Base-by-base conservation (phyloP, 306 rosid species). In the Ochetophila trinervis region DNA sequence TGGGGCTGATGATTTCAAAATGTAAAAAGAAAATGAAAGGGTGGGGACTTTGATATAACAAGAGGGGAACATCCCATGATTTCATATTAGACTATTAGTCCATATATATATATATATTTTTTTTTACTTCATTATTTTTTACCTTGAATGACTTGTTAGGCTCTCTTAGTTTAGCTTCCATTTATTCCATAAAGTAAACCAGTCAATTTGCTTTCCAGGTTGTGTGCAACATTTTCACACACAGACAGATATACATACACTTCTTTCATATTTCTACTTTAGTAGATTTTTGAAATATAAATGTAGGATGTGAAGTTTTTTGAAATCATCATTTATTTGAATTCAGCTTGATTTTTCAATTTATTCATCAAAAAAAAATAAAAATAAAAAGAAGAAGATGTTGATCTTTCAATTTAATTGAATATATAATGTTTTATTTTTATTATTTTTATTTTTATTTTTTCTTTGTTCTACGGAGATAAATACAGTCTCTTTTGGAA, bases 51-150 rank as follows among this genome's bases (percentile, higher is more conserved):
- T 15, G 61, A 18, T 27, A 60, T 22, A 14, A 58, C 21, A 48
- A 53, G 57, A 13, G 55, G 53, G 63, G 85, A 72, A 66, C 85
- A 80, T 68, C 56, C 50, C 66, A 83, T 83, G 62, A 83, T 80
- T 83, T 50, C 80, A 74, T 50, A 50, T 70, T 51, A 20, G 69
- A 44, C 44, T 67, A 18, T 17, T 51, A 7, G 62, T 49, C 42
- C 60, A 56, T 24, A 53, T 64, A n/a, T n/a, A n/a, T n/a, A n/a
- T n/a, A n/a, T n/a, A n/a, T n/a, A n/a, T n/a, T n/a, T n/a, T n/a
- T n/a, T n/a, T n/a, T 32, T 45, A 63, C 8, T 52, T 60, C 47
- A 35, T 37, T 52, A 52, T 19, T 53, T 52, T 60, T 23, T 45
- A 60, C 58, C 57, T 64, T 30, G 58, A 64, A 64, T 64, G 68